Percentiles rank a stretch among this genome's conserved stretches.
Evolutionary conservation across 306 rosid species (phyloP).

Genomic region (Alnus rubra): DNA sequence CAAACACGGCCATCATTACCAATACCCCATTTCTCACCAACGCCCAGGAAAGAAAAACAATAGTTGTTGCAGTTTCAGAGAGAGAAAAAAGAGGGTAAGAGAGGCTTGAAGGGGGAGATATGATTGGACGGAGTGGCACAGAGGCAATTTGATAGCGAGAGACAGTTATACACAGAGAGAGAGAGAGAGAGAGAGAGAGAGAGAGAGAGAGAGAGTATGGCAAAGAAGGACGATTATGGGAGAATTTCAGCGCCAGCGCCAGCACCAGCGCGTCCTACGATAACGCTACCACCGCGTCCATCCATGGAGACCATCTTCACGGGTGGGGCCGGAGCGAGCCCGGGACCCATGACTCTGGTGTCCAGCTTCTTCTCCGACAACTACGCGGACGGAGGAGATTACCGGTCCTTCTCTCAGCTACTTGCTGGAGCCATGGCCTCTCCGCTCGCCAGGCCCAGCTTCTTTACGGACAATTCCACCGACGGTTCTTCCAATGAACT

Average conservation of each 20-base stretch:
- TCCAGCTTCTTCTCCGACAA: slow-evolving; percentile 74
- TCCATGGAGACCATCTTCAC: slow-evolving; percentile 74
- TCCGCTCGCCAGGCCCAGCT: slow-evolving; percentile 55
- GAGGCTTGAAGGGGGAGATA: neutral
- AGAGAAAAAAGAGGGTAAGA: neutral
- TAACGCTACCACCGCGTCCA: slow-evolving; percentile 86
- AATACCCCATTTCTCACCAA: slow-evolving; percentile 2
- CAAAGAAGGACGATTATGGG: slow-evolving; percentile 52
- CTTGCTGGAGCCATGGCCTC: slow-evolving; percentile 99
- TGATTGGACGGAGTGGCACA: neutral
- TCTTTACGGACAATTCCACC: slow-evolving; percentile 25
- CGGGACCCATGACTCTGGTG: slow-evolving; percentile 97
- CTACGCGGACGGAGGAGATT: slow-evolving; percentile 51
- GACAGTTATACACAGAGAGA: neutral
- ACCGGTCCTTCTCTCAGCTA: slow-evolving; percentile 82
- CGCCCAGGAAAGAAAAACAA: neutral
- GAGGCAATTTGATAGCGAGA: neutral
- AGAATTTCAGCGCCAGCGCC: slow-evolving; percentile 30
- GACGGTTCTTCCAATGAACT: slow-evolving; percentile 41
- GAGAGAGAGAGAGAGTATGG: slow-evolving; percentile 30
- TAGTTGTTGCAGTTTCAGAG: neutral
- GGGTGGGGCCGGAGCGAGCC: slow-evolving; percentile 67
- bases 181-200: neutral
- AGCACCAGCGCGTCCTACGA: slow-evolving; percentile 57
- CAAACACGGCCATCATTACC: neutral